phyloP scores from a whole-genome alignment of 2,329 filamentous ascomycete species.

The Fusarium globosum region DNA sequence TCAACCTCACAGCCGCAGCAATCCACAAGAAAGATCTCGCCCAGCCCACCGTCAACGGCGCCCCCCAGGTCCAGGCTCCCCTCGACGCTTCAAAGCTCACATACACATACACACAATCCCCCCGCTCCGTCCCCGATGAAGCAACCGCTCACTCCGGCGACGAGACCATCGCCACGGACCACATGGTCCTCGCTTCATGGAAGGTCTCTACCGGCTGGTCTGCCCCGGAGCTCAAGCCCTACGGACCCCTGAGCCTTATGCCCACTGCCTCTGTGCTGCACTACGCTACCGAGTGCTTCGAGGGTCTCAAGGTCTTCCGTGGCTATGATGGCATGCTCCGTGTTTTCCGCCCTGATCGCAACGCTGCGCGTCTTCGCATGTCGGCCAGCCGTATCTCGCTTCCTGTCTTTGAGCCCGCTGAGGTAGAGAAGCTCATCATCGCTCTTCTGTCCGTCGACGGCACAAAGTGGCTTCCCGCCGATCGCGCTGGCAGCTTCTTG shows the following conservation, averaged over 20 bases:
- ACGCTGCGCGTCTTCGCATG: slow-evolving; percentile 72
- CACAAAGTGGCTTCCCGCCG: slow-evolving; percentile 80
- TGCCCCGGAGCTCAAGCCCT: slow-evolving; percentile 78
- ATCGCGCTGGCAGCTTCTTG: slow-evolving; percentile 75
- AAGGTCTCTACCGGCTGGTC: slow-evolving; percentile 74
- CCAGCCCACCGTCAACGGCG: slow-evolving; percentile 49
- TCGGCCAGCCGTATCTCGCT: slow-evolving; percentile 76
- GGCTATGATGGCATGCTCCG: slow-evolving; percentile 80
- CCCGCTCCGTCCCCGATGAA: slow-evolving; percentile 64
- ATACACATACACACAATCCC: slow-evolving; percentile 62
- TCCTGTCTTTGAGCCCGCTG: slow-evolving; percentile 75
- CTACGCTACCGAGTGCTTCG: slow-evolving; percentile 93
- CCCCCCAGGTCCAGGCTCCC: slow-evolving; percentile 61
- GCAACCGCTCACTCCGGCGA: slow-evolving; percentile 58
- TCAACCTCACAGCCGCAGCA: slow-evolving; percentile 64
- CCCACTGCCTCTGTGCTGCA: slow-evolving; percentile 85
- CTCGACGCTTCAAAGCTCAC: slow-evolving; percentile 72
- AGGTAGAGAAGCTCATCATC: slow-evolving; percentile 79
- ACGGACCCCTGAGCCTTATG: slow-evolving; percentile 80
- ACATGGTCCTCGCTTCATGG: slow-evolving; percentile 86
- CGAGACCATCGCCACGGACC: slow-evolving; percentile 78
- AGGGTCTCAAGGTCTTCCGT: slow-evolving; percentile 84
- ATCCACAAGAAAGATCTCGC: slow-evolving; percentile 61
- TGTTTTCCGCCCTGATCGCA: slow-evolving; percentile 80
- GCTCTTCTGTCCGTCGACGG: slow-evolving; percentile 79